Percentiles rank a stretch among this genome's conserved stretches.
phyloP scores from a whole-genome alignment of 1,284 basidiomycete species.

The Apiotrichum domesticum region DNA sequence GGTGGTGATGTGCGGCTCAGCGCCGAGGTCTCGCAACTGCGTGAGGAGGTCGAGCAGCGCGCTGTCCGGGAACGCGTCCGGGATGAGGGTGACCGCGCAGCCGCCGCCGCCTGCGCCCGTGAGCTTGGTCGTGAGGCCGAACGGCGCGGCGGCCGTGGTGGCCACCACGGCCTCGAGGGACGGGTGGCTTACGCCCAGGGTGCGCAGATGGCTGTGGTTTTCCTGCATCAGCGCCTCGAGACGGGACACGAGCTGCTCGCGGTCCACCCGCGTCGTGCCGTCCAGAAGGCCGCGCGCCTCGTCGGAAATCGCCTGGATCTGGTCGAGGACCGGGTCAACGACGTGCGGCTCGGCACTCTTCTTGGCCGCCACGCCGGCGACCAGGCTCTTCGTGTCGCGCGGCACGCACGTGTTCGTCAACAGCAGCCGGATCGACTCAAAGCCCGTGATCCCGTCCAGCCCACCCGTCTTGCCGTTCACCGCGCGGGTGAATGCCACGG shows the following conservation, averaged over 20 bases:
- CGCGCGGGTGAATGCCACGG: slow-evolving; percentile 79
- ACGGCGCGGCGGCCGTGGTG: slow-evolving; percentile 60
- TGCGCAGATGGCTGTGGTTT: slow-evolving; percentile 80
- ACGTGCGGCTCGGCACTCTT: slow-evolving; percentile 63
- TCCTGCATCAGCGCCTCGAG: slow-evolving; percentile 63
- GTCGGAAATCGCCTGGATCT: slow-evolving; percentile 75
- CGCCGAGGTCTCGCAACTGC: slow-evolving; percentile 60
- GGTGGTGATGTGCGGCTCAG: slow-evolving; percentile 80
- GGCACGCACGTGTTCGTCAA: slow-evolving; percentile 89
- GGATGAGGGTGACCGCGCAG: slow-evolving; percentile 90
- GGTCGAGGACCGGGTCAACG: slow-evolving; percentile 64
- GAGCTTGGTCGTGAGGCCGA: slow-evolving; percentile 82
- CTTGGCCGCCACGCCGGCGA: slow-evolving; percentile 64
- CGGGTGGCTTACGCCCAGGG: slow-evolving; percentile 90
- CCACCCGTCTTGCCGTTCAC: slow-evolving; percentile 68
- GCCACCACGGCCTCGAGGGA: slow-evolving; percentile 74
- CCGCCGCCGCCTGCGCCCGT: slow-evolving; percentile 99
- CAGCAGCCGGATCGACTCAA: slow-evolving; percentile 69
- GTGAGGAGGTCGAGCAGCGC: slow-evolving; percentile 57
- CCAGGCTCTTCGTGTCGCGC: slow-evolving; percentile 88
- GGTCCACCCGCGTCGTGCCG: slow-evolving; percentile 52
- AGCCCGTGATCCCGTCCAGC: slow-evolving; percentile 82
- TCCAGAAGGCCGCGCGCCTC: slow-evolving; percentile 69
- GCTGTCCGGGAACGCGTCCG: slow-evolving; percentile 68
- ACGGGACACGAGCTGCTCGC: slow-evolving; percentile 54